phyloP scores from a whole-genome alignment of 225 moss, liverwort and hornwort genomes.

The Marchantia polymorpha region DNA sequence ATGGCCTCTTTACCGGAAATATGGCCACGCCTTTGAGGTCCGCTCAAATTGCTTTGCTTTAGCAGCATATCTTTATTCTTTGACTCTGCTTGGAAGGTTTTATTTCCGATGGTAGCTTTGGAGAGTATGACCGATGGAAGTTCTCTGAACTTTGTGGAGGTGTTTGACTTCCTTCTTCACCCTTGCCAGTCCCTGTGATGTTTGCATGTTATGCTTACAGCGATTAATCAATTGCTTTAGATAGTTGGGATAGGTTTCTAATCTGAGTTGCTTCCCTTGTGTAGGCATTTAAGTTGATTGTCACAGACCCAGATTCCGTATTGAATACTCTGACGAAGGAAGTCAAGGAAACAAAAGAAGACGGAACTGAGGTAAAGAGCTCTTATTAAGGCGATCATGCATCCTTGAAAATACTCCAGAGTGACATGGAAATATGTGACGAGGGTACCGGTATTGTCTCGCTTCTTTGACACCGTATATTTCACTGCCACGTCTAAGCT shows the following conservation, averaged over 20 bases:
- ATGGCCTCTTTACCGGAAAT: constrained; percentile 85
- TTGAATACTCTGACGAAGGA: constrained; percentile 79
- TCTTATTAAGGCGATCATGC: not conserved
- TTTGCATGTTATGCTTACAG: not conserved
- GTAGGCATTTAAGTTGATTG: constrained; percentile 89
- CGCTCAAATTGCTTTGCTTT: not conserved
- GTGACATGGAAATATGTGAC: too few species aligned
- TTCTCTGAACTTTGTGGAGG: not conserved
- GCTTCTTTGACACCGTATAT: too few species aligned
- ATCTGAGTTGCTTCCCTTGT: not conserved
- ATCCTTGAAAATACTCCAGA: not conserved
- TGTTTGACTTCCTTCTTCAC: not conserved
- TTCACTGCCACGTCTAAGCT: too few species aligned
- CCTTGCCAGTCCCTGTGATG: not conserved
- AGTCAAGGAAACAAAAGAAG: constrained; percentile 29
- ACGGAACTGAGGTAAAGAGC: constrained; percentile 21
- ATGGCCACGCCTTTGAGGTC: constrained; percentile 96
- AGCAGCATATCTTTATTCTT: not conserved
- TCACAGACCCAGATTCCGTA: constrained; percentile 90
- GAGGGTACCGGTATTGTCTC: too few species aligned
- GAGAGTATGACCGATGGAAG: not conserved
- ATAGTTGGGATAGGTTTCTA: too few species aligned
- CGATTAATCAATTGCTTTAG: too few species aligned
- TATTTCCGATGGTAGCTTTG: not conserved
- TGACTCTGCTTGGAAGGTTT: not conserved